Evolutionary conservation across 2,329 filamentous ascomycete genomes (phyloP), one percentile per base, ranked within the genome.

Genomic region (Cladobotryum mycophilum): DNA sequence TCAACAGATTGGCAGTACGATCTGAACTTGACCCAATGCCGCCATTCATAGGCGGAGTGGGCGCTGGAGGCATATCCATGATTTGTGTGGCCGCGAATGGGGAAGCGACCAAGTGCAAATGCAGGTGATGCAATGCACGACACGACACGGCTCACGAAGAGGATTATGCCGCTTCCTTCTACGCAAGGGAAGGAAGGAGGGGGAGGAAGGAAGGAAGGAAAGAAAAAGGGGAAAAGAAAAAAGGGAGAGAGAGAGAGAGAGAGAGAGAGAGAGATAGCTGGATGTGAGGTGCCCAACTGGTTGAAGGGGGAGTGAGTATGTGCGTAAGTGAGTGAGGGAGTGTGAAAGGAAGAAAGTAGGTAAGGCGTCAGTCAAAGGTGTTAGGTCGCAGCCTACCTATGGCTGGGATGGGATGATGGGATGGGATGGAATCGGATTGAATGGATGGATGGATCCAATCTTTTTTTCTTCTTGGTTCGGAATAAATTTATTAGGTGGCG

Each of bases 1-100:
- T 82, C 61, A 84, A 68, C 58, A 84, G 63, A 57, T 77, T 80
- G 51, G 75, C 70, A 40, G 76, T 79, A 59, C 78, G 76, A 47
- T 79, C 76, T 38, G 64, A 62, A 49, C 66, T 67, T 47, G 67
- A 65, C 4, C 64, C 65, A 64, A 68, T 63, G 59, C 66, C 64
- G 58, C 64, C 64, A 55, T 68, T 70, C 57, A 70, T 66, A 47
- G 72, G 72, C 55, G 71, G 72, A 61, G 74, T 77, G 52, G 76
- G 76, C 52, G 78, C 78, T 54, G 76, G 72, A 48, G 75, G 75
- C 58, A 79, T 67, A 60, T 72, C 70, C 61, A 72, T 67, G 53
- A 62, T 53, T n/a, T n/a, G 50, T 25, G 41, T 33, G 38, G 37
- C 43, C 43, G 52, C 52, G 38, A 46, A 46, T 45, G 52, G 44